Base-by-base conservation (phyloP, 345 rosid species). In the Nasturtium officinale region DNA sequence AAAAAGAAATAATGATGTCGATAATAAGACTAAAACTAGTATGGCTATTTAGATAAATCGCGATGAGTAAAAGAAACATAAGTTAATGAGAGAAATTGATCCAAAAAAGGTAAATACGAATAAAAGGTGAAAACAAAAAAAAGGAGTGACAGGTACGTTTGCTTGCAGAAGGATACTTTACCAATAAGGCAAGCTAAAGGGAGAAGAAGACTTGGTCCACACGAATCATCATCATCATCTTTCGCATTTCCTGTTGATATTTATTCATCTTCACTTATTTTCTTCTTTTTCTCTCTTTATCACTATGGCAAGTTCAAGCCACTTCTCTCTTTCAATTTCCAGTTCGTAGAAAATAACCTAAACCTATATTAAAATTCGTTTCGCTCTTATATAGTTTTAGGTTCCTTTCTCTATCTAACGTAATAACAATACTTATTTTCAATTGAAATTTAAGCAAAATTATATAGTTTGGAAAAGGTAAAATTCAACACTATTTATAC, bases 151-250 rank as follows among this genome's bases (percentile, higher is more conserved):
- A 59, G 67, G 21, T 77, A 77, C 76, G 76, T 77, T 77, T 77
- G 67, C 61, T 77, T 64, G 76, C 42, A 48, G 5, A 38, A 64
- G 67, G 62, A 77, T 71, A 65, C 80, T 77, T 77, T 77, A 71
- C 80, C 80, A 77, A 71, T 70, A 77, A 77, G 80, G 80, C 80
- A 77, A 77, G 80, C 76, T 47, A 77, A 64, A 77, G 79, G 65
- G 9, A 43, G 57, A 20, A n/a, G 42, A 29, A 71, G 67, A 47
- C 76, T 77, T 77, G 80, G 76, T 63, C 80, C 80, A 77, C 80
- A 77, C 80, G 80, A 71, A 70, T 77, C 80, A 77, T 77, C 76
- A 70, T 77, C 80, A 77, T 77, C 76, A 63, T 63, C 71, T 35
- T 69, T 52, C 20, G 7, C 51, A 51, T 67, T 52, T 30, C 68